phyloP scores from a whole-genome alignment of 148 eudicot species.

The Vaccinium vitisidaea region DNA sequence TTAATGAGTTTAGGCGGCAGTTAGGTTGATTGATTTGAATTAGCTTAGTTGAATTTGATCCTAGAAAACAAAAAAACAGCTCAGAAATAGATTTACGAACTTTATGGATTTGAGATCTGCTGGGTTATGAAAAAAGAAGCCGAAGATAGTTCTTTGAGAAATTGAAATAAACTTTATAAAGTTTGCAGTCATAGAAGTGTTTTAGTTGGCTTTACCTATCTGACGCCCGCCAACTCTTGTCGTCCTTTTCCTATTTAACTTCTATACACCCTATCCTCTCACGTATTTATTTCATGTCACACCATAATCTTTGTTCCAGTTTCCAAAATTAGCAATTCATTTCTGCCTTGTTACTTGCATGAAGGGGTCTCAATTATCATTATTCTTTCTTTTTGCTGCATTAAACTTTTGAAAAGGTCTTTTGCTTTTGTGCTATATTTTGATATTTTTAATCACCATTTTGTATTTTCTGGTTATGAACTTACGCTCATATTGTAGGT shows the following conservation, averaged over 20 bases:
- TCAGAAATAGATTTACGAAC: neutral
- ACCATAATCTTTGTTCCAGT: neutral
- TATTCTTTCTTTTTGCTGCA: neutral
- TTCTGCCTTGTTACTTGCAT: neutral
- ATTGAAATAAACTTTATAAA: neutral
- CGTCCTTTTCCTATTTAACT: neutral
- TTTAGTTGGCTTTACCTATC: neutral
- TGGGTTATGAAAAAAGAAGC: neutral
- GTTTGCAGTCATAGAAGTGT: neutral
- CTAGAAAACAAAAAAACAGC: neutral
- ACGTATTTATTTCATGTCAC: neutral
- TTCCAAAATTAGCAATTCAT: neutral
- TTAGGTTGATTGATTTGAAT: neutral
- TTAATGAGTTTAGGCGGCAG: neutral
- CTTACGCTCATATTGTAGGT: conserved; percentile 32
- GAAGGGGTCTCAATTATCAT: neutral
- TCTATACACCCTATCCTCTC: neutral
- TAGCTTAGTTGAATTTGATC: neutral
- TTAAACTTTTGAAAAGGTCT: neutral
- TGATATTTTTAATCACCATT: neutral
- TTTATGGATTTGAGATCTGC: neutral
- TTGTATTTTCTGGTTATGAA: neutral
- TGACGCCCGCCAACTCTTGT: neutral
- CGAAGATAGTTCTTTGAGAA: neutral
- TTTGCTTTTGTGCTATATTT: neutral